Percentiles rank a stretch among this genome's conserved stretches.
phyloP scores from a whole-genome alignment of 1,284 basidiomycete species.

The Heterobasidion annosum region DNA sequence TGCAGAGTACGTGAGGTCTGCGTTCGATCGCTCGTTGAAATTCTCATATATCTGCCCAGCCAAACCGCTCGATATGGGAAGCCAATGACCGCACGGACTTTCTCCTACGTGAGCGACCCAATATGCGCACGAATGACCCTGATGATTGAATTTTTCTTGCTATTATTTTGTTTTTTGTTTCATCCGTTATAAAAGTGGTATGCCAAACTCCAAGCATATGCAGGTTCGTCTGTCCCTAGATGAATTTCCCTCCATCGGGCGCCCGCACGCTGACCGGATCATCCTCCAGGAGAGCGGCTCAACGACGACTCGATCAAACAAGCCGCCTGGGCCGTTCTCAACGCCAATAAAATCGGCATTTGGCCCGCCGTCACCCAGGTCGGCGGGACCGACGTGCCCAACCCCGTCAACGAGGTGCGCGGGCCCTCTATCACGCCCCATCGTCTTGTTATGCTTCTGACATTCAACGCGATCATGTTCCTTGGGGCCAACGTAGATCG shows the following conservation, averaged over 20 bases:
- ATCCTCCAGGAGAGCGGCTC: constrained; percentile 16
- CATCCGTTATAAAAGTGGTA: constrained; percentile 19
- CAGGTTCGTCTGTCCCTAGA: constrained; percentile 15
- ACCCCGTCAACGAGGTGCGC: constrained; percentile 25
- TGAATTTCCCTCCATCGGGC: background rate
- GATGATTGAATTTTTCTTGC: background rate
- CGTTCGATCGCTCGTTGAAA: constrained; percentile 21
- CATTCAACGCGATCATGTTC: background rate
- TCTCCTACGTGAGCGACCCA: background rate
- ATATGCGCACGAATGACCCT: background rate
- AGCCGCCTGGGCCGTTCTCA: constrained; percentile 28
- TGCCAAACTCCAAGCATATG: constrained; percentile 33
- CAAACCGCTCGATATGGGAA: background rate
- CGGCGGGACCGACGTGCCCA: constrained; percentile 28
- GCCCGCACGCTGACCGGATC: background rate
- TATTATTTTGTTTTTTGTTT: constrained; percentile 12
- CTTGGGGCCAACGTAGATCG: background rate
- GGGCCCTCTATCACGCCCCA: too few relatives aligned
- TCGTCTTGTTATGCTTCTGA: too few relatives aligned
- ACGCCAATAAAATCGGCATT: constrained; percentile 24
- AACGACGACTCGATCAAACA: constrained; percentile 25
- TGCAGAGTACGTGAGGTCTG: constrained; percentile 24
- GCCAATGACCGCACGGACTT: background rate
- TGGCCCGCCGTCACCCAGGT: constrained; percentile 24
- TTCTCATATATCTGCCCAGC: too few relatives aligned